A percentile compares a stretch with the other conserved stretches of the same genome.
These are phyloP conservation scores for Yamadazyma sp. DNA, from an alignment of 805 yeast species.

Conservation along the genomic window DNA sequence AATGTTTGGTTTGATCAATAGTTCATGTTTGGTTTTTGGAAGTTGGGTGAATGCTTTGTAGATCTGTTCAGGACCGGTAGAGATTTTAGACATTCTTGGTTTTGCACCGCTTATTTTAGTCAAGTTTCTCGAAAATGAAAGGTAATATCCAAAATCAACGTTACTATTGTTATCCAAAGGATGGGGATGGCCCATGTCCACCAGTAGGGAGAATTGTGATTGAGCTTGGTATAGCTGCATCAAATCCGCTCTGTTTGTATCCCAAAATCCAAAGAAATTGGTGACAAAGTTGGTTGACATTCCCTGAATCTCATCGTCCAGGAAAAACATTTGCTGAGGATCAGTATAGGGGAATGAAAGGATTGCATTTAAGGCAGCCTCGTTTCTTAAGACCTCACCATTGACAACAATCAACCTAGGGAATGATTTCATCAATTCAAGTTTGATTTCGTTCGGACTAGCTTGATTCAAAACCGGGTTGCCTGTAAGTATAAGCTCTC, in stretches of 20 bases:
- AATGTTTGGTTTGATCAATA: constrained; percentile 58
- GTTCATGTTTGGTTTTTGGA: constrained; percentile 77
- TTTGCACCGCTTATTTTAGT: constrained; percentile 57
- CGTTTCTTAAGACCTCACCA: constrained; percentile 77
- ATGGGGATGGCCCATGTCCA: constrained; percentile 70
- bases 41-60: constrained; percentile 57
- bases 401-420: constrained; percentile 81
- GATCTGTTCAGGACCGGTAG: constrained; percentile 69
- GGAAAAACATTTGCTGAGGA: constrained; percentile 75
- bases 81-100: constrained; percentile 57
- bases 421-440: constrained; percentile 67
- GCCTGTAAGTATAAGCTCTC: constrained; percentile 75
- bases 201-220: constrained; percentile 81
- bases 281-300: constrained; percentile 76
- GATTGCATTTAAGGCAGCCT: constrained; percentile 51
- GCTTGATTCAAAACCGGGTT: constrained; percentile 64
- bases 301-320: constrained; percentile 65
- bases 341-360: constrained; percentile 54
- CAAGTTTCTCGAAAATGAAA: constrained; percentile 75
- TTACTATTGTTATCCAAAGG: constrained; percentile 14
- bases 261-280: constrained; percentile 80
- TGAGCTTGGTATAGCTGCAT: constrained; percentile 73
- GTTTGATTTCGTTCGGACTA: constrained; percentile 42
- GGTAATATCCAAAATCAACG: constrained; percentile 60
- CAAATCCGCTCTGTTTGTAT: constrained; percentile 67